Evolutionary conservation across 2,329 filamentous ascomycete species (phyloP).

Genomic region (Sarocladium kiliense): DNA sequence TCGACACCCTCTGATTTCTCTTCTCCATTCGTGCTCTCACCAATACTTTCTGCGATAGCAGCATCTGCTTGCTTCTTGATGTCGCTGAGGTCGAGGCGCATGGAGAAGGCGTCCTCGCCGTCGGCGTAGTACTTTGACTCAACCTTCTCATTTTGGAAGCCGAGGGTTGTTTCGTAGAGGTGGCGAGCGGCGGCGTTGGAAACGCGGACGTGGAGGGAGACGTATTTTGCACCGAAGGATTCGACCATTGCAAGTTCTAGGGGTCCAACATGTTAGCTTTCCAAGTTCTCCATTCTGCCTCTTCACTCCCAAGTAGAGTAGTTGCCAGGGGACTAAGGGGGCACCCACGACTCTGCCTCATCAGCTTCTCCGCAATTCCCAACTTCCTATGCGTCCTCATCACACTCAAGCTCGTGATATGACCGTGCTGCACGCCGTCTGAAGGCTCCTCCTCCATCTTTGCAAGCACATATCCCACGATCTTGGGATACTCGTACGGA

Average conservation of each 20-base stretch:
- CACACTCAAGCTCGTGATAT: conserved; percentile 91
- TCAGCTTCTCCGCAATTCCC: conserved; percentile 93
- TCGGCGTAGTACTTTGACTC: conserved; percentile 95
- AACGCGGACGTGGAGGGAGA: conserved; percentile 91
- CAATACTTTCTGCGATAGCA: conserved; percentile 26
- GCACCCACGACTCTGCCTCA: conserved; percentile 85
- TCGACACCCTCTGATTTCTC: conserved; percentile 38
- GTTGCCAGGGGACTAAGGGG: conserved; percentile 5
- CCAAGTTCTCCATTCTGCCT: background rate
- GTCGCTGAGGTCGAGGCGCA: conserved; percentile 77
- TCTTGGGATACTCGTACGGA: conserved; percentile 88
- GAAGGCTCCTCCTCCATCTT: conserved; percentile 99
- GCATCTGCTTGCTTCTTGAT: conserved; percentile 46
- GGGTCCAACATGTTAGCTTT: background rate
- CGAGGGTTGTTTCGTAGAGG: conserved; percentile 87
- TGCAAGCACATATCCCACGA: conserved; percentile 97
- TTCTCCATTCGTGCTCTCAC: conserved; percentile 15
- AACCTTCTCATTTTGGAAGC: conserved; percentile 81
- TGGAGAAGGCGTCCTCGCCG: conserved; percentile 91
- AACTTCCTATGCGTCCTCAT: conserved; percentile 92
- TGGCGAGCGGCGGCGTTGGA: conserved; percentile 88
- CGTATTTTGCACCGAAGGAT: conserved; percentile 84
- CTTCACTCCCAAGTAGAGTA: no score
- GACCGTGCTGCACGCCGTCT: conserved; percentile 87
- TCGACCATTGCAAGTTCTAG: conserved; percentile 94